Base-by-base conservation (phyloP, 2,329 filamentous ascomycete species). In the Hypoxylon sp. region DNA sequence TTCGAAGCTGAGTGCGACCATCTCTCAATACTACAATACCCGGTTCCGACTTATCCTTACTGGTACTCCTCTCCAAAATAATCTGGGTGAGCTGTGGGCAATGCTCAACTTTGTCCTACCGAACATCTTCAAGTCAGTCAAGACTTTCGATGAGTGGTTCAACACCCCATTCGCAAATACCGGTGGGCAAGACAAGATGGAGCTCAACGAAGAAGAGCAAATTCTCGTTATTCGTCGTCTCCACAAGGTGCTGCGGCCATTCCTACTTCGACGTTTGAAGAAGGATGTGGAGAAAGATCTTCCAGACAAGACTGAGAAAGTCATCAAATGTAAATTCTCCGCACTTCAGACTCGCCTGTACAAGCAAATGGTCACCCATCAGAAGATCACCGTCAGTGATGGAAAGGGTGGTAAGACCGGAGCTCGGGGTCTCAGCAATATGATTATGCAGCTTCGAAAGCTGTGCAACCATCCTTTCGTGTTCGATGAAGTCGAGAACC, bases 101-200 rank as follows among this genome's bases (percentile, higher is more conserved):
- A 90, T 99, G 83, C 91, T 99, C 74, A 99, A 99, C 81, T 99
- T 99, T 78, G 95, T 97, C 41, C 83, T 99, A 50, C 95, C 95
- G 2, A 98, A 93, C 71, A 99, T 99, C 70, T 99, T 99, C 89
- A 99, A 99, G 78, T 98, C 95, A 1, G 93, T 94, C 66, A 97
- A 95, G 77, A 98, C 94, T 1, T 99, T 99, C 75, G 95, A 99
- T 77, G 95, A 99, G 78, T 99, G 95, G 95, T 99, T 99, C 88
- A 99, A 98, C 77, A 99, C 95, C 24, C 95, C 95, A 0, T 99
- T 99, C 77, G 95, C 95, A 71, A 99, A 99, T 76, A 99, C 95
- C 4, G 95, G 95, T 79, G 90, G 93, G 41, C 94, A 98, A 79
- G 95, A 99, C 79, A 97, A 95, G 84, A 99, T 99, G 92, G 94